Percentiles rank a stretch among this genome's conserved stretches.
Evolutionary conservation across 2,329 filamentous ascomycete genomes (phyloP).

Genomic region (Paracamarosporium sp.): DNA sequence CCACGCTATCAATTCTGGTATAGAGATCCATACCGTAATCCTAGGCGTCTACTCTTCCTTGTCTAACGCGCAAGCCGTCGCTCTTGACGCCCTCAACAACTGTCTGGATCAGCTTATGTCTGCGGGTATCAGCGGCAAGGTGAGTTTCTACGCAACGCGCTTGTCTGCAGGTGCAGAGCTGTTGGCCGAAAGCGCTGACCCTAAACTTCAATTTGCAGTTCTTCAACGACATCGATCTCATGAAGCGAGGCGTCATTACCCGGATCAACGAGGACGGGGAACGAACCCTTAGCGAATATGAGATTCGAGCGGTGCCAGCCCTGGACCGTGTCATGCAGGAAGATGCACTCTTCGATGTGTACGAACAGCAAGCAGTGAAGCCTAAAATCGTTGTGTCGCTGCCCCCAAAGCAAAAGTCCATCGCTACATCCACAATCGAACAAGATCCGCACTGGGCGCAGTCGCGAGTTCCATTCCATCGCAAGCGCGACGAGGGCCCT

Average conservation of each 20-base stretch:
- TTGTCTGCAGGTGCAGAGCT: background rate
- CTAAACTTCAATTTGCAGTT: background rate
- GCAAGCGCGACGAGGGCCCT: constrained; percentile 7
- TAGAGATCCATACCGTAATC: background rate
- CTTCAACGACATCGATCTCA: background rate
- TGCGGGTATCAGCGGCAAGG: background rate
- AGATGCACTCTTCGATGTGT: background rate
- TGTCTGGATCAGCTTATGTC: background rate
- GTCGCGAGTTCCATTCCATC: constrained; percentile 7
- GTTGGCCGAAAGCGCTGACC: background rate
- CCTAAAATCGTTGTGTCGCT: background rate
- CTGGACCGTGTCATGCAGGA: background rate
- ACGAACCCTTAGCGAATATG: constrained; percentile 2
- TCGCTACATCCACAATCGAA: background rate
- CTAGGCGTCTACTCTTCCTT: constrained; percentile 1
- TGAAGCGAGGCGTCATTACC: constrained; percentile 1
- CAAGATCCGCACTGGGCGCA: constrained; percentile 8
- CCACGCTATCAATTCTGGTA: background rate
- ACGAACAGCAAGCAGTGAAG: background rate
- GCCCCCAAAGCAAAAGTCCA: background rate
- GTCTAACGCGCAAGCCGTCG: background rate
- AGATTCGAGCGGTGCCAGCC: background rate
- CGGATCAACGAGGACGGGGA: background rate
- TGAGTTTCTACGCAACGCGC: background rate
- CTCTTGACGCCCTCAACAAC: background rate